Evolutionary conservation across 1,284 basidiomycete species (phyloP).

Genomic region (Naganishia albida): DNA sequence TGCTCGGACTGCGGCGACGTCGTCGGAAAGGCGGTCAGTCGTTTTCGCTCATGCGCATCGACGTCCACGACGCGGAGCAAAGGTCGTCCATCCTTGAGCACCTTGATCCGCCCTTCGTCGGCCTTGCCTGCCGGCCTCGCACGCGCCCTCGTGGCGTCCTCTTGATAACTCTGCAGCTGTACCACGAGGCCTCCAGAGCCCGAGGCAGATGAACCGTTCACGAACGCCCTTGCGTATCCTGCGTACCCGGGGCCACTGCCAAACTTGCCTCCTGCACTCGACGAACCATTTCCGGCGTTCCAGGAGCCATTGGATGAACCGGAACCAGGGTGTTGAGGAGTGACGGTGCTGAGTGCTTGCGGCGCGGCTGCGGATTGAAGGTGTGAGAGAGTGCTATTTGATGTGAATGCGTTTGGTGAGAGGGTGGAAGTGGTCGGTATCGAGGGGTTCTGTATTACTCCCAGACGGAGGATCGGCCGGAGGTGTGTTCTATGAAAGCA

Average conservation of each 20-base stretch:
- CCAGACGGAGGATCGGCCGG: conserved; percentile 50
- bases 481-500: conserved; percentile 44
- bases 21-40: not conserved
- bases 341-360: conserved; percentile 40
- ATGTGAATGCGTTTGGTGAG: conserved; percentile 52
- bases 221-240: conserved; percentile 29
- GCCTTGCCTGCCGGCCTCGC: not conserved
- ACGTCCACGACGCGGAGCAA: conserved; percentile 27
- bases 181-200: conserved; percentile 37
- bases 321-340: conserved; percentile 37
- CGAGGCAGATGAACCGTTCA: conserved; percentile 36
- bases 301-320: conserved; percentile 35
- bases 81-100: conserved; percentile 4
- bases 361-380: conserved; percentile 47
- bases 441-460: conserved; percentile 34
- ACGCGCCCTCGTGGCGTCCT: conserved; percentile 34
- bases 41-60: not conserved
- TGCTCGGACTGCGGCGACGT: not conserved
- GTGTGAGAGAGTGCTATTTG: conserved; percentile 48
- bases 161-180: conserved; percentile 39
- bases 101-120: conserved; percentile 2
- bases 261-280: conserved; percentile 9
- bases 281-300: conserved; percentile 31
- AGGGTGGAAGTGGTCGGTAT: conserved; percentile 24
- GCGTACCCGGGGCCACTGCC: conserved; percentile 29